Evolutionary conservation across 2,329 filamentous ascomycete genomes (phyloP), one percentile per base, ranked within the genome.

Genomic region (Bimuria novae-zelandiae): DNA sequence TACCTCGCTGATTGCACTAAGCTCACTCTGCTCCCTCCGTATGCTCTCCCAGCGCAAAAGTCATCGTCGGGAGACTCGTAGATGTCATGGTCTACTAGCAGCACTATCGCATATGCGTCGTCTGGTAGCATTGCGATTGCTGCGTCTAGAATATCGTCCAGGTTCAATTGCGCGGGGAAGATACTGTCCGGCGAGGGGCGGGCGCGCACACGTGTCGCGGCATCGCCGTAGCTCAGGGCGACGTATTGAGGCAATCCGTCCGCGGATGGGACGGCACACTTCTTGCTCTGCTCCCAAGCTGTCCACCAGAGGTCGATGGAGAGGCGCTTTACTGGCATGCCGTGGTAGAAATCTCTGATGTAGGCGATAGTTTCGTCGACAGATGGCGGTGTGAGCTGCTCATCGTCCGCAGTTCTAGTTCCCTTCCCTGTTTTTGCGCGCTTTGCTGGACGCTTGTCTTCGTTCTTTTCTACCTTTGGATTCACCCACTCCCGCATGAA

Each of bases 1-100:
- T 89, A 89, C 22, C 87, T 75, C 8, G 86, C 84, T 0, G 76
- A 80, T 0, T 82, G 85, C 0, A 90, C 82, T 1, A 89, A 80
- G 0, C 80, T 79, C 1, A 89, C 80, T 4, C 86, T 77, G 52
- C 81, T 84, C 0, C 80, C 83, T 0, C 87, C 87, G 64, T 86
- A 90, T 0, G 87, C 85, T 23, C 85, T 73, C 0, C 86, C 87
- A 55, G 85, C 88, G 48, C 82, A 84, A 61, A 89, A 90, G 17
- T 84, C 80, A 54, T 89, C 87, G 0, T 87, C 82, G 0, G 86
- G 83, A 44, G 80, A 79, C 60, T 89, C 85, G 62, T 85, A 88
- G 12, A 88, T 70, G 62, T 89, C 86, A n/a, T 87, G 81, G 29
- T 84, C 73, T 0, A 82, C 72, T 0, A 88, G 63, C 30, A 89